Evolutionary conservation across 176 grass and related monocot genomes (phyloP), one percentile per base, ranked within the genome.

Genomic region (Aegilops longissima): DNA sequence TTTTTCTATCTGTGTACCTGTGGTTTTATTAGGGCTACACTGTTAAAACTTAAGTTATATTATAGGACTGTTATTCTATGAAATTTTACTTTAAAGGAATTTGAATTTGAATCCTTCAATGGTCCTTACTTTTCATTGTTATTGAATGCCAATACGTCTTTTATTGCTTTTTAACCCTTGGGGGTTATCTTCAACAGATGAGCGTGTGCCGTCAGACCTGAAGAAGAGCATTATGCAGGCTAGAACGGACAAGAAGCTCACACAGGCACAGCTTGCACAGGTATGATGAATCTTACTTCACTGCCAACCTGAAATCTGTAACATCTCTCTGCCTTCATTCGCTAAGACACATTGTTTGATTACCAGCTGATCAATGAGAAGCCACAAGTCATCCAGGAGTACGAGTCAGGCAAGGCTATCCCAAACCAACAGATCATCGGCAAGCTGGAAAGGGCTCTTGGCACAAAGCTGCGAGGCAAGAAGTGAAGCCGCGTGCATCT

Each of bases 221-320:
- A 77, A 77, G 74, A 77, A 77, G 74, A 34, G 74, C 47, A 77
- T 77, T 9, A 77, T 77, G 74, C 74, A 77, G 49, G 74, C 47
- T 11, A 77, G 74, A 77, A 56, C 30, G 27, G 74, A 77, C 74
- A 77, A 77, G 74, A 77, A 77, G 18, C 74, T 77, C 47, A 77
- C 74, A 77, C 74, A 77, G 47, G 74, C 74, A 77, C 74, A 77
- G 74, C 74, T 77, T 77, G 74, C 74, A 20, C 74, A 77, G 74
- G 74, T 77, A 77, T 33, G 4, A 76, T 31, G 4, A 56, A 56
- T 54, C 47, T 54, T 52, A 52, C 73, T 54, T 54, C 2, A 77
- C 2, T 33, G 16, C 47, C 74, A 34, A 33, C 14, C 30, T 56
- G 47, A 20, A 77, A 12, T 56, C 45, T 76, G 45, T 20, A 21